These are phyloP conservation scores for Xylariomycetidae sp. DNA, from an alignment of 2,329 filamentous ascomycete species.

Conservation along the genomic window DNA sequence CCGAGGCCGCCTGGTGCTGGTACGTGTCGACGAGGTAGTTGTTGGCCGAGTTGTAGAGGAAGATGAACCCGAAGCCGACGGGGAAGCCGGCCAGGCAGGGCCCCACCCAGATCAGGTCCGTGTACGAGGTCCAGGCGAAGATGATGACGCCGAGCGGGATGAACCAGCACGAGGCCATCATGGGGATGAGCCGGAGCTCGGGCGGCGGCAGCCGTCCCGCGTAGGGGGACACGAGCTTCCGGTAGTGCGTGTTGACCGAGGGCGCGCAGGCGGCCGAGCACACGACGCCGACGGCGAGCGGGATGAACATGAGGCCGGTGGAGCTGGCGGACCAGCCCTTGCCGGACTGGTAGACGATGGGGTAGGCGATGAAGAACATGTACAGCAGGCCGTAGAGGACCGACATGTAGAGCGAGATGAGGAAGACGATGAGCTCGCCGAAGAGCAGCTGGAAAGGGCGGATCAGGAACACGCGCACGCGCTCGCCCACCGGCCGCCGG, in stretches of 20 bases:
- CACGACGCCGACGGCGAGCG: conserved; percentile 71
- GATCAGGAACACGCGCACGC: conserved; percentile 69
- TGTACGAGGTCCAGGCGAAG: conserved; percentile 61
- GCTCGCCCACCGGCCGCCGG: conserved; percentile 61
- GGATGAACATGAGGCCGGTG: conserved; percentile 85
- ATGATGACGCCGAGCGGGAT: conserved; percentile 57
- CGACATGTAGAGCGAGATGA: conserved; percentile 81
- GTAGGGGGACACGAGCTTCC: conserved; percentile 33
- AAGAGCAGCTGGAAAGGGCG: conserved; percentile 85
- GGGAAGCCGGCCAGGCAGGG: conserved; percentile 67
- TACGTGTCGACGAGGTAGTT: conserved; percentile 66
- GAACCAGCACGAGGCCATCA: conserved; percentile 74
- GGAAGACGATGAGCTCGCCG: conserved; percentile 76
- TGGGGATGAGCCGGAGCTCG: conserved; percentile 74
- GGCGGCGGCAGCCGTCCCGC: conserved; percentile 54
- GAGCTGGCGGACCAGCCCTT: conserved; percentile 72
- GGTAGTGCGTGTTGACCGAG: conserved; percentile 76
- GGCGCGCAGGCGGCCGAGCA: conserved; percentile 63
- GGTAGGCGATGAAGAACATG: conserved; percentile 72
- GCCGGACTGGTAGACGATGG: conserved; percentile 69
- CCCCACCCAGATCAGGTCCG: conserved; percentile 62
- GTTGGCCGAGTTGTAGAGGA: conserved; percentile 75
- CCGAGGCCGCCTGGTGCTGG: conserved; percentile 71
- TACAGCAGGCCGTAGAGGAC: conserved; percentile 72
- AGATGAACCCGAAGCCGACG: conserved; percentile 78